Conservation (phyloP, 2,329 filamentous ascomycete genomes). For the Paraconiothyrium sp. region DNA sequence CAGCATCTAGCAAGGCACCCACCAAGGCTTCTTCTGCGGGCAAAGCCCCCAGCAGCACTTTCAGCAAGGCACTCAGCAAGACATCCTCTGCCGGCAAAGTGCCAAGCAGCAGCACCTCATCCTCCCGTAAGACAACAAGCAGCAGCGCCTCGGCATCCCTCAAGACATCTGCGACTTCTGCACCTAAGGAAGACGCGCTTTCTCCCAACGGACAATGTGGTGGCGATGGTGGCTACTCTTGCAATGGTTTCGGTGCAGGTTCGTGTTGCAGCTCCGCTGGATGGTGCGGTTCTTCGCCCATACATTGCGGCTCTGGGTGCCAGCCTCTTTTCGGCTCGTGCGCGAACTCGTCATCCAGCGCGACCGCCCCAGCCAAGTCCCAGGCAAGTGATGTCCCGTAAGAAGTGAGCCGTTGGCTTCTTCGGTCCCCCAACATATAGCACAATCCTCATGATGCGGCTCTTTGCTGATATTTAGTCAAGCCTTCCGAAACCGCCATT, state of each 20-base stretch:
- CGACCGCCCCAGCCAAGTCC: background rate
- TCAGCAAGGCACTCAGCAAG: background rate
- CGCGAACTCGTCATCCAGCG: background rate
- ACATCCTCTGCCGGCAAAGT: background rate
- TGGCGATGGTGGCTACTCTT: slow-evolving; percentile 18
- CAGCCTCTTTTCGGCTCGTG: slow-evolving; percentile 20
- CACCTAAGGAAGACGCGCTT: background rate
- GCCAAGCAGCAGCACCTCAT: background rate
- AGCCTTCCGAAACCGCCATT: background rate
- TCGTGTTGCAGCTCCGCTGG: slow-evolving; percentile 54
- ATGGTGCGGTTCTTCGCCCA: slow-evolving; percentile 41
- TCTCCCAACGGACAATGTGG: slow-evolving; percentile 17
- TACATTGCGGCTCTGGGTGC: slow-evolving; percentile 33
- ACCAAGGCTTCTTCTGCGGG: background rate
- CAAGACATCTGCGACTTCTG: background rate
- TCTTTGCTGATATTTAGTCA: background rate
- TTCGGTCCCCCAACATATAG: background rate
- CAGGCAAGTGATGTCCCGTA: background rate
- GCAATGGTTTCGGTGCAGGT: slow-evolving; percentile 41
- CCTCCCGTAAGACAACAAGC: background rate
- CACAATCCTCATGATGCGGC: background rate
- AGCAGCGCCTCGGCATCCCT: background rate
- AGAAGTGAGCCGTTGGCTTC: background rate
- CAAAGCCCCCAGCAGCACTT: background rate
- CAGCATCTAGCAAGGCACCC: background rate